Evolutionary conservation across 768 basidiomycete genomes (phyloP).

Genomic region (Termitomyces sp.): DNA sequence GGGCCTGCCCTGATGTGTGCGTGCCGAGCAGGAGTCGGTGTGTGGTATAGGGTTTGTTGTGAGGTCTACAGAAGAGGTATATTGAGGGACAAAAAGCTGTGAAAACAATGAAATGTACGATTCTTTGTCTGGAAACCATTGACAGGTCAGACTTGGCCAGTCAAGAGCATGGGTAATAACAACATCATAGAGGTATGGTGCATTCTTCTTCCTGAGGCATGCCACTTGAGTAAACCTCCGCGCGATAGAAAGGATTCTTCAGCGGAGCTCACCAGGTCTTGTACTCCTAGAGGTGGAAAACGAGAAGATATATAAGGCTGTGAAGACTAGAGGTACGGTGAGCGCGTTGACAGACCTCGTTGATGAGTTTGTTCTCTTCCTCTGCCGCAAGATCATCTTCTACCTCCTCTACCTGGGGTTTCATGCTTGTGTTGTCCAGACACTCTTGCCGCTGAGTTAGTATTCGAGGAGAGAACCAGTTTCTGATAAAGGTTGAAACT

Average conservation of each 20-base stretch:
- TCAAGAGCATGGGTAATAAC: slow-evolving; percentile 97
- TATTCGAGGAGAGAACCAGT: neutral
- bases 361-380: slow-evolving; percentile 85
- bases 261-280: slow-evolving; percentile 63
- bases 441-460: neutral
- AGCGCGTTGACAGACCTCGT: slow-evolving; percentile 53
- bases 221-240: slow-evolving; percentile 1
- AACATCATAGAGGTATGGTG: slow-evolving; percentile 95
- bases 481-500: neutral
- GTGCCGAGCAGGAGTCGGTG: slow-evolving; percentile 96
- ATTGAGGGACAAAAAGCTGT: neutral
- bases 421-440: slow-evolving; percentile 25
- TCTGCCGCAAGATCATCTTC: slow-evolving; percentile 80
- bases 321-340: neutral
- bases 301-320: neutral
- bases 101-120: slow-evolving; percentile 45
- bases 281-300: slow-evolving; percentile 52
- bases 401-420: slow-evolving; percentile 56
- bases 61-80: slow-evolving; percentile 46
- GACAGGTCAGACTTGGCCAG: slow-evolving; percentile 97
- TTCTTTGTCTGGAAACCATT: slow-evolving; percentile 98
- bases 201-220: slow-evolving; percentile 82
- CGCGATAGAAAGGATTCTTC: neutral
- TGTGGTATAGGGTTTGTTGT: slow-evolving; percentile 89
- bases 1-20: slow-evolving; percentile 91